These are phyloP conservation scores for Colletotrichum sidae DNA, from an alignment of 2,329 filamentous ascomycete genomes.

Conservation along the genomic window DNA sequence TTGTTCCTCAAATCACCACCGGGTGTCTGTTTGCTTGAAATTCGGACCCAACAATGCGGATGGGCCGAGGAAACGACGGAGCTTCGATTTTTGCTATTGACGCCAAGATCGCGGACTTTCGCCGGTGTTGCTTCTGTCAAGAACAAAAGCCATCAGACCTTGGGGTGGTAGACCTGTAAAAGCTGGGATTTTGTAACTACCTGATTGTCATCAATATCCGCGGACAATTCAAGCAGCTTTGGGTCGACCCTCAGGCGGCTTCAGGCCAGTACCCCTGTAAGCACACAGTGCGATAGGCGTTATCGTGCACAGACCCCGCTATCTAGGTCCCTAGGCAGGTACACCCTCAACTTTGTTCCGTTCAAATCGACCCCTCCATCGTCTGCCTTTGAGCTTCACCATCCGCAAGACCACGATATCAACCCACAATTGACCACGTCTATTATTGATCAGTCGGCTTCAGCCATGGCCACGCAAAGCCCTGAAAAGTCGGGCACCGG, in stretches of 20 bases:
- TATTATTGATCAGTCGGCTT: neutral
- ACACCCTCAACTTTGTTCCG: slow-evolving; percentile 3
- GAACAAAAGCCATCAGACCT: neutral
- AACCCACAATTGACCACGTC: slow-evolving; percentile 5
- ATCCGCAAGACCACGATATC: neutral
- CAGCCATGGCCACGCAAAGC: slow-evolving; percentile 25
- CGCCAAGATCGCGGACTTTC: neutral
- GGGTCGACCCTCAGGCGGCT: too few species aligned
- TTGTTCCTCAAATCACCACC: neutral
- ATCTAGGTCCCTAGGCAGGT: neutral
- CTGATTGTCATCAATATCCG: too few species aligned
- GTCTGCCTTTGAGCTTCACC: slow-evolving; percentile 7
- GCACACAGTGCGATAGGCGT: neutral
- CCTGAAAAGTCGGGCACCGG: neutral
- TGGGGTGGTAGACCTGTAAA: too few species aligned
- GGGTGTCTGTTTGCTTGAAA: slow-evolving; percentile 2
- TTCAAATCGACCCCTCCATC: slow-evolving; percentile 17
- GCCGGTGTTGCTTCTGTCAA: neutral
- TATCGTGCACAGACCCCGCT: slow-evolving; percentile 20
- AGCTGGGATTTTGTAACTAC: too few species aligned
- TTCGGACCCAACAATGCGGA: neutral
- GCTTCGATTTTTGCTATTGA: neutral
- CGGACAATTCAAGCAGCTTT: neutral
- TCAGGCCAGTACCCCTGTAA: neutral
- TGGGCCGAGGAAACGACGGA: too few species aligned